phyloP scores from a whole-genome alignment of 1,284 basidiomycete genomes.

The Inonotus hispidus region DNA sequence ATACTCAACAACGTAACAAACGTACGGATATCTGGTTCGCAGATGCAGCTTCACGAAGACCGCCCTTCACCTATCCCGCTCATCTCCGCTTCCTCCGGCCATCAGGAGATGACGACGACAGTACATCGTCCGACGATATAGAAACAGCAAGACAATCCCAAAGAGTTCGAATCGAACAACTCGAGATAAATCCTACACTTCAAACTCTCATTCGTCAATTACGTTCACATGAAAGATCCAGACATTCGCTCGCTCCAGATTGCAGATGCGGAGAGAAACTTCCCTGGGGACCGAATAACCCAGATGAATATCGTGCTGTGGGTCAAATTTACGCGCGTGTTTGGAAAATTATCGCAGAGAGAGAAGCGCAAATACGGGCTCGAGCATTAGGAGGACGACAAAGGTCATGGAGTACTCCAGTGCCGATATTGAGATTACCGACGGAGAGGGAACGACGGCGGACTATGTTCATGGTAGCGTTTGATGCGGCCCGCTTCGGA shows the following conservation, averaged over 20 bases:
- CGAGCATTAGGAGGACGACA: background rate
- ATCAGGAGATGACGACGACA: background rate
- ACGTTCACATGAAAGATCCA: background rate
- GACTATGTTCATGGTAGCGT: background rate
- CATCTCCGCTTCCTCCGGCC: background rate
- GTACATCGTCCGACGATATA: background rate
- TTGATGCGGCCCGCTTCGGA: background rate
- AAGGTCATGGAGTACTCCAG: background rate
- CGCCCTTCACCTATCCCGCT: slow-evolving; percentile 1
- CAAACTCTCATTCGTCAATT: background rate
- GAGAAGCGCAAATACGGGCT: background rate
- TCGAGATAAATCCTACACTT: background rate
- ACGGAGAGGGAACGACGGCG: slow-evolving; percentile 2
- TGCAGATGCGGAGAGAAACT: slow-evolving; percentile 11
- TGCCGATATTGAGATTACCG: slow-evolving; percentile 4
- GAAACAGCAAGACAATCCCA: background rate
- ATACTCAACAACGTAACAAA: slow-evolving; percentile 1
- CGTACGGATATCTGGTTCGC: slow-evolving; percentile 9
- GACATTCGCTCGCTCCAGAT: slow-evolving; percentile 1
- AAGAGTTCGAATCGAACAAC: background rate
- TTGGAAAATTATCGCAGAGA: background rate
- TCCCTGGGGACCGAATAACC: background rate
- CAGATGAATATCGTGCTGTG: slow-evolving; percentile 5
- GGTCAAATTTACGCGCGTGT: background rate
- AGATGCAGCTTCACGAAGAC: background rate